A percentile compares a stretch with the other conserved stretches of the same genome.
These are phyloP conservation scores for Talaromyces sp. DNA, from an alignment of 2,329 filamentous ascomycete species.

Conservation along the genomic window DNA sequence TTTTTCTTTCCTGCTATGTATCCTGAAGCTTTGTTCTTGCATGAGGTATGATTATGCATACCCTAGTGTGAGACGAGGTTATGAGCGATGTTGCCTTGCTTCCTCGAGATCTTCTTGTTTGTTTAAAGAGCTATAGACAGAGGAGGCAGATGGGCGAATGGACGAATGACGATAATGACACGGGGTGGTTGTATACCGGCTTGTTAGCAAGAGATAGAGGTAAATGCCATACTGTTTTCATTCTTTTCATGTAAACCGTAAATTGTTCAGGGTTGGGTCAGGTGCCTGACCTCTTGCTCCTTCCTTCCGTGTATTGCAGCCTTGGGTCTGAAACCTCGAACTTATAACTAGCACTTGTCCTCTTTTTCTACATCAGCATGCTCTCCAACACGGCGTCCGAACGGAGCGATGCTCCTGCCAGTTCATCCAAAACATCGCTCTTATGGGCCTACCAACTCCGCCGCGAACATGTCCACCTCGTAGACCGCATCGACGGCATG, in stretches of 20 bases:
- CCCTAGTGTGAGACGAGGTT: conserved; percentile 40
- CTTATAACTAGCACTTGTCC: too few species aligned
- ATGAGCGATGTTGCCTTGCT: conserved; percentile 33
- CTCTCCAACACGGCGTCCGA: conserved; percentile 9
- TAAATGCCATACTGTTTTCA: conserved; percentile 30
- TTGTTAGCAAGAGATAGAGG: conserved; percentile 34
- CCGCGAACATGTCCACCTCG: conserved; percentile 34
- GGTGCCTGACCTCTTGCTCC: conserved; percentile 1
- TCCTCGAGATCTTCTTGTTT: conserved; percentile 23
- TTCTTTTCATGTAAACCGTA: not conserved
- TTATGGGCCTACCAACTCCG: conserved; percentile 42
- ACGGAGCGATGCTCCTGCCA: conserved; percentile 5
- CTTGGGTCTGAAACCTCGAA: not conserved
- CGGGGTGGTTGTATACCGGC: conserved; percentile 30
- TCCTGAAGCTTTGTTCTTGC: conserved; percentile 34
- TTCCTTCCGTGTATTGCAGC: not conserved
- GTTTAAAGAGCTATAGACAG: conserved; percentile 20
- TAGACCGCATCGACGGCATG: conserved; percentile 26
- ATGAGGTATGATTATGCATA: conserved; percentile 36
- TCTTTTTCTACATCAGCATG: not conserved
- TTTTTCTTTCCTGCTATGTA: conserved; percentile 27
- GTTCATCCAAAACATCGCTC: conserved; percentile 23
- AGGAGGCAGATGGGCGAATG: conserved; percentile 25
- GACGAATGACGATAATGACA: conserved; percentile 32
- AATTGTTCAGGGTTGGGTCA: not conserved